Conservation (phyloP, 768 basidiomycete genomes). For the Boletales sp. region DNA sequence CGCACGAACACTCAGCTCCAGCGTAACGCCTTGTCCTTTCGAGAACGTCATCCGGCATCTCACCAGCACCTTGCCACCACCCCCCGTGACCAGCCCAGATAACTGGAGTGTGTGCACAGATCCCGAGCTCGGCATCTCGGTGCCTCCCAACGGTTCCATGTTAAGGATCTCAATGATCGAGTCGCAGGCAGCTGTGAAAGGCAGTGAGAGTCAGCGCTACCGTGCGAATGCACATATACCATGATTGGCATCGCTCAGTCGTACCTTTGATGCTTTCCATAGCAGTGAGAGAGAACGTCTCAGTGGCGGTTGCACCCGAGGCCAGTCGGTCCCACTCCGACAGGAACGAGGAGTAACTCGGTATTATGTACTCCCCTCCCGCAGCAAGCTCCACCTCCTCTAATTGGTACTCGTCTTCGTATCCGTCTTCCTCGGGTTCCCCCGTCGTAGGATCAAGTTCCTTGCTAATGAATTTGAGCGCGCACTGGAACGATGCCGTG, state of each 20-base stretch:
- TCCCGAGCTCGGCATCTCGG: slow-evolving; percentile 73
- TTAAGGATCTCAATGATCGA: slow-evolving; percentile 94
- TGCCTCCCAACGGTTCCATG: slow-evolving; percentile 95
- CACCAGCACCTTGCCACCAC: slow-evolving; percentile 93
- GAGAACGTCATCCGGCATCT: slow-evolving; percentile 95
- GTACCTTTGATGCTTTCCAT: slow-evolving; percentile 93
- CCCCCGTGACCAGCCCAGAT: slow-evolving; percentile 86
- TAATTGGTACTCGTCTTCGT: slow-evolving; percentile 96
- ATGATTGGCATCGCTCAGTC: slow-evolving; percentile 27
- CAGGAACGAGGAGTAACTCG: slow-evolving; percentile 89
- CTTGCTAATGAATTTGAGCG: slow-evolving; percentile 93
- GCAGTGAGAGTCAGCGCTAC: slow-evolving; percentile 1
- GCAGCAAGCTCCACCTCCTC: slow-evolving; percentile 95
- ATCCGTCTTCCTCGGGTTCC: slow-evolving; percentile 97
- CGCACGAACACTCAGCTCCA: slow-evolving; percentile 88
- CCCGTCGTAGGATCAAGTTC: slow-evolving; percentile 95
- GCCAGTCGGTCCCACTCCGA: slow-evolving; percentile 94
- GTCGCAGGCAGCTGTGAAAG: slow-evolving; percentile 79
- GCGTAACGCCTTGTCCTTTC: slow-evolving; percentile 83
- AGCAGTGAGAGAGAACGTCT: slow-evolving; percentile 89
- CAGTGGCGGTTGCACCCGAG: slow-evolving; percentile 72
- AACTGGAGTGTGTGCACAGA: slow-evolving; percentile 94
- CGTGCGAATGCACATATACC: slow-evolving; percentile 15
- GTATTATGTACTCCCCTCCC: slow-evolving; percentile 90
- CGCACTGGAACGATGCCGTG: slow-evolving; percentile 82